These are phyloP conservation scores for Aegilops tauschii DNA, from an alignment of 176 grass and related monocot species.

Conservation along the genomic window DNA sequence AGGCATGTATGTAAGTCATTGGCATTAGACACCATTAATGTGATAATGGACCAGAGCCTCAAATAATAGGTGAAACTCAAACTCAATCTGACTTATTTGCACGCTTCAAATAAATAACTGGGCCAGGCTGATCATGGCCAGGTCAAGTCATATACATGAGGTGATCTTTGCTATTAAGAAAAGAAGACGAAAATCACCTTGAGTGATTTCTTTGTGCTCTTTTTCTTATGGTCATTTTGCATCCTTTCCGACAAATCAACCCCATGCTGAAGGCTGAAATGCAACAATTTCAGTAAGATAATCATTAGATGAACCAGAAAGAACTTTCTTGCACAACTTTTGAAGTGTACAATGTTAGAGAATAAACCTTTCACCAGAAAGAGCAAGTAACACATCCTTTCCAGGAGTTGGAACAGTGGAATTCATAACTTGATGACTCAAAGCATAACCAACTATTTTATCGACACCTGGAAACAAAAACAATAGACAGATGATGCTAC, in stretches of 20 bases:
- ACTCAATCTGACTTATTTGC: not conserved
- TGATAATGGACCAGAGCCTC: not conserved
- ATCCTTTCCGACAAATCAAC: constrained; percentile 70
- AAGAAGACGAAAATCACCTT: constrained; percentile 48
- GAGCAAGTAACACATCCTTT: constrained; percentile 48
- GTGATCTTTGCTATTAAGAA: not conserved
- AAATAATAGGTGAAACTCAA: not conserved
- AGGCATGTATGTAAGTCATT: not conserved
- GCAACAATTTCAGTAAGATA: constrained; percentile 24
- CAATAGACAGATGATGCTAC: not conserved
- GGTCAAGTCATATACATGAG: constrained; percentile 7
- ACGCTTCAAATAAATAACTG: not conserved
- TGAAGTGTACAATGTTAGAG: constrained; percentile 12
- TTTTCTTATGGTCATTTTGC: constrained; percentile 68
- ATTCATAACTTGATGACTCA: constrained; percentile 77
- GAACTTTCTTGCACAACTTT: constrained; percentile 12
- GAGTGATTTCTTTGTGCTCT: constrained; percentile 86
- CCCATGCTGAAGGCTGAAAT: constrained; percentile 78
- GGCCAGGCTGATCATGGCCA: not conserved
- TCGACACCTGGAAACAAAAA: constrained; percentile 75
- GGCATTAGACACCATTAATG: not conserved
- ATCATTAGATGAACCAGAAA: constrained; percentile 16
- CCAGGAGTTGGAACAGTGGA: constrained; percentile 24
- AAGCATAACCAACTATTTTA: constrained; percentile 93
- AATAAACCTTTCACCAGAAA: constrained; percentile 75